phyloP scores from a whole-genome alignment of 148 eudicot species.

The Hydrangea macrophylla region DNA sequence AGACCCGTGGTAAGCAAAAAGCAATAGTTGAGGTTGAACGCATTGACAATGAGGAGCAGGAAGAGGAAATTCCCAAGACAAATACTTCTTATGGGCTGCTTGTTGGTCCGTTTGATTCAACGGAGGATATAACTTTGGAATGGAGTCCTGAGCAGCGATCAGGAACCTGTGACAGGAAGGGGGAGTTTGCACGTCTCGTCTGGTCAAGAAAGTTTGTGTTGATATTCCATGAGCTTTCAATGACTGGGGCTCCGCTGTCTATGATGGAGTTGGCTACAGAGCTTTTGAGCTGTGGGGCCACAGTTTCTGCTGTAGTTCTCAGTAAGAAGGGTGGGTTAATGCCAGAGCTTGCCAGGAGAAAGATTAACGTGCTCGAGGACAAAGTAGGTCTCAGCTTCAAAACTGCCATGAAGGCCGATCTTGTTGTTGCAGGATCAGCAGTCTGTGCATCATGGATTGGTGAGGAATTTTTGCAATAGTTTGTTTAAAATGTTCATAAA shows the following conservation, averaged over 20 bases:
- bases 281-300: constrained; percentile 94
- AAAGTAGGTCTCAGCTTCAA: constrained; percentile 82
- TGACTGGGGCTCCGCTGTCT: constrained; percentile 98
- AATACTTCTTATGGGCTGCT: constrained; percentile 74
- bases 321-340: constrained; percentile 86
- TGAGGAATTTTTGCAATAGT: constrained; percentile 25
- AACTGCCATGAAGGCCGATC: constrained; percentile 91
- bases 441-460: constrained; percentile 97
- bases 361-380: constrained; percentile 80
- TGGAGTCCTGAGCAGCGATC: constrained; percentile 95
- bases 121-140: constrained; percentile 74
- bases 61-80: constrained; percentile 59
- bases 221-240: constrained; percentile 89
- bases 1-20: constrained; percentile 36
- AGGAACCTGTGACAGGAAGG: constrained; percentile 92
- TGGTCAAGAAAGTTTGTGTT: constrained; percentile 95
- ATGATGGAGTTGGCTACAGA: constrained; percentile 97
- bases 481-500: not conserved
- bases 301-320: constrained; percentile 80
- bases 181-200: constrained; percentile 81
- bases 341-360: constrained; percentile 82
- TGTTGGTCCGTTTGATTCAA: constrained; percentile 89
- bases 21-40: constrained; percentile 20
- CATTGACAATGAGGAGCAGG: constrained; percentile 43
- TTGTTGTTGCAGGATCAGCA: constrained; percentile 98